Base-by-base conservation (phyloP, 208 protist species). In the Tetramitus jugosus region DNA sequence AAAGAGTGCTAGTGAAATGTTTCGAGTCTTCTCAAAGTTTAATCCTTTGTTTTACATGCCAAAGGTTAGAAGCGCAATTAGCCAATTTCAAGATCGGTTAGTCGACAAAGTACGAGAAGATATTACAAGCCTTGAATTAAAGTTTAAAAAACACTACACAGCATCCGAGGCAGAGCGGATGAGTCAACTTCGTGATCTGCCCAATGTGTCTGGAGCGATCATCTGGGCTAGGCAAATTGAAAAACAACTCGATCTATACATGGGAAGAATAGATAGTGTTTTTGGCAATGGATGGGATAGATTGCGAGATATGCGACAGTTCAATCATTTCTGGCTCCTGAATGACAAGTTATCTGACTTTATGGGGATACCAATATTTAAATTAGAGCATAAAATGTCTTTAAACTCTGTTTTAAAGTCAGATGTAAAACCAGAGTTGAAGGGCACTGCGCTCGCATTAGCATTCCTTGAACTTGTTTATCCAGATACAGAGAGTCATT, bases 201-300 rank as follows among this genome's bases (percentile, higher is more conserved):
- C 90, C 56, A 82, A 85, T 17, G 81, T 91, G 1, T 80, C 88
- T 26, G 89, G 89, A 37, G 64, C 79, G 0, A 89, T 95, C 40
- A 90, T 93, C 40, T 95, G 91, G 91, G 87, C 86, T 17, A 83
- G 75, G 61, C 89, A 92, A 79, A 86, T 94, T 29, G 87, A 92
- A 61, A 82, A 84, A 37, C 90, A 93, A 83, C 81, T 95, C 10
- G 72, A 79, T 33, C 80, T 77, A n/a, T 90, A 89, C 60, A 88
- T 91, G 84, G 77, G 83, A 40, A 77, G 91, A 60, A 82, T 94
- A 0, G 84, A 89, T 52, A 82, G 87, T 43, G 89, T 95, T 33
- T 79, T 94, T 0, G 91, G 91, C 62, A 69, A 80, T 33, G 84
- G 80, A 56, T 94, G 91, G 91, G 85, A 92, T n/a, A 31, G 79